Evolutionary conservation across 306 rosid species (phyloP), one percentile per base, ranked within the genome.

Genomic region (Mimosa pudica): DNA sequence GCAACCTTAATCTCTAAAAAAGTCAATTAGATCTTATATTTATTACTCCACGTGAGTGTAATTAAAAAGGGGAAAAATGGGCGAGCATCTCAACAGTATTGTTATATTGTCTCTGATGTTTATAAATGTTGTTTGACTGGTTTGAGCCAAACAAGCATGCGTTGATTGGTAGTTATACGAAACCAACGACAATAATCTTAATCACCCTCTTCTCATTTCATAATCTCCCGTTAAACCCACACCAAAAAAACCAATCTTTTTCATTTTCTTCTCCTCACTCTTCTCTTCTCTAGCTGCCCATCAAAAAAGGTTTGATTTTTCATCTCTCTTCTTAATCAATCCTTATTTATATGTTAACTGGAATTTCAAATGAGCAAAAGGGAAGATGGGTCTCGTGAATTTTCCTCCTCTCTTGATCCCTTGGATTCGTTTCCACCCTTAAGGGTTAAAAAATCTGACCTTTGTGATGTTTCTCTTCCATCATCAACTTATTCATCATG

Each of bases 401-500:
- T 24, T 24, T 24, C 71, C 71, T 48, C 89, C 79, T 70, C 85
- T 73, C 49, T 83, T 35, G 91, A 88, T 80, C 88, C 84, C 42
- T 80, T 85, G n/a, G 82, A 70, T 79, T 78, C 92, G 14, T 81
- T 84, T 41, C 86, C 83, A 35, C 73, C 74, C 44, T 9, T 79
- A 75, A 84, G 74, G 74, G 44, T 80, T 74, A 89, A 79, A 77
- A 81, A 73, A 84, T 83, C 81, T 78, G 86, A 77, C 76, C 81
- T 66, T 42, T 82, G 7, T 42, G 83, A 87, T 47, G 76, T 65
- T 24, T 60, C 85, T 17, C 73, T 83, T 2, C 41, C 63, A 2
- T 82, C 89, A 12, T 88, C 97, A 12, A 82, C 89, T 61, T 88
- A 87, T 83, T 92, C 96, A 11, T 92, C 98, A n/a, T 89, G 86